These are phyloP conservation scores for Irpex lacteus DNA, from an alignment of 1,284 basidiomycete species.

Conservation along the genomic window DNA sequence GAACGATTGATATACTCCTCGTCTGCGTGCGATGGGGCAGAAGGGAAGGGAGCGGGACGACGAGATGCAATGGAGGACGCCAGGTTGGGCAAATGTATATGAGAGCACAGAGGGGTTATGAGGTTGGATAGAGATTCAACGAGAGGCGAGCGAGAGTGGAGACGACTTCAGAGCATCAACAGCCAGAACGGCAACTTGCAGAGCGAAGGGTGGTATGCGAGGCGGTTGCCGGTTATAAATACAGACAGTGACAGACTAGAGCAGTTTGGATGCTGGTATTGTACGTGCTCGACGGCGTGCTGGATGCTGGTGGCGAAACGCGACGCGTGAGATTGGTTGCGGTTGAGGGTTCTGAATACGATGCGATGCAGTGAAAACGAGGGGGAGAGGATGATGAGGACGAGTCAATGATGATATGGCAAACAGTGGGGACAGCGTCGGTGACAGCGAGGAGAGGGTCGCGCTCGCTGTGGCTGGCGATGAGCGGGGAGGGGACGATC, in stretches of 20 bases:
- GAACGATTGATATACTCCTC: constrained; percentile 83
- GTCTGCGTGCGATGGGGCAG: constrained; percentile 47
- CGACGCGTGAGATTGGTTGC: constrained; percentile 31
- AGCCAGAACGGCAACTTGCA: constrained; percentile 29
- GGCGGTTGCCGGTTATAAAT: constrained; percentile 27
- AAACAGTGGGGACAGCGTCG: constrained; percentile 21
- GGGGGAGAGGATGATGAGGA: constrained; percentile 17
- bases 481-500: constrained; percentile 20
- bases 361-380: constrained; percentile 14
- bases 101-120: constrained; percentile 21
- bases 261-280: constrained; percentile 25
- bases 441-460: constrained; percentile 26
- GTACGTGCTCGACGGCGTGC: constrained; percentile 25
- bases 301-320: constrained; percentile 22
- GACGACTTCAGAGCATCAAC: constrained; percentile 33
- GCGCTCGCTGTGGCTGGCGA: constrained; percentile 20
- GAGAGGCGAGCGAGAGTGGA: constrained; percentile 23
- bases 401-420: constrained; percentile 9
- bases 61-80: constrained; percentile 49
- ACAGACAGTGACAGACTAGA: constrained; percentile 29
- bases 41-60: constrained; percentile 31
- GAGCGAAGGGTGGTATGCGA: constrained; percentile 27
- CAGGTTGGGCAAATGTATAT: constrained; percentile 52
- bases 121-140: constrained; percentile 17
- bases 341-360: constrained; percentile 18